These are phyloP conservation scores for Saccharomycopsis fibuligera DNA, from an alignment of 805 yeast species.

Conservation along the genomic window DNA sequence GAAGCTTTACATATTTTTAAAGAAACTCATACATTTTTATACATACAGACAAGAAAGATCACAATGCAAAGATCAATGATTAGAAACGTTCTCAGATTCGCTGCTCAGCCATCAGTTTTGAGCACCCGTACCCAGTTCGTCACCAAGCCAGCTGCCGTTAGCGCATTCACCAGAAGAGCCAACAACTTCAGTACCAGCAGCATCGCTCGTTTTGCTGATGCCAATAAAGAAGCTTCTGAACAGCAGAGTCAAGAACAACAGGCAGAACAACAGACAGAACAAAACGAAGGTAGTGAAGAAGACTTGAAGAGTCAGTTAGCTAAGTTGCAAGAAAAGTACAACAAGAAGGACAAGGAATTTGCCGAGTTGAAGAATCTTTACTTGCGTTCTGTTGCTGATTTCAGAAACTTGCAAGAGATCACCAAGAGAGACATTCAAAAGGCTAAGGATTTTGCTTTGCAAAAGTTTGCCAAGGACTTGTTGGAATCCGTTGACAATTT, in stretches of 20 bases:
- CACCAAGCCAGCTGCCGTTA: neutral
- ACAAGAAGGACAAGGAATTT: slow-evolving; percentile 60
- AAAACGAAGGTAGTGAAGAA: neutral
- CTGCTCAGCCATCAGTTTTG: neutral
- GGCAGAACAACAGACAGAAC: neutral
- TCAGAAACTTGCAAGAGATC: slow-evolving; percentile 85
- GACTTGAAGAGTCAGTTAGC: neutral
- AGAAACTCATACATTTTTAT: no score
- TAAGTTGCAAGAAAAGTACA: slow-evolving; percentile 34
- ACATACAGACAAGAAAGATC: neutral
- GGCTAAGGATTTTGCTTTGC: slow-evolving; percentile 85
- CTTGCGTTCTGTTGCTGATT: slow-evolving; percentile 82
- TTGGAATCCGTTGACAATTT: slow-evolving; percentile 88
- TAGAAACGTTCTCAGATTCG: neutral
- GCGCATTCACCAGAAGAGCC: neutral
- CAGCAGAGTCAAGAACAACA: neutral
- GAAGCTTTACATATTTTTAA: no score
- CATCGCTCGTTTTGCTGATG: neutral
- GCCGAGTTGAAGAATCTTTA: slow-evolving; percentile 80
- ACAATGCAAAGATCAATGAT: neutral
- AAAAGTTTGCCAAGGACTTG: slow-evolving; percentile 85
- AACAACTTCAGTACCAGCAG: neutral
- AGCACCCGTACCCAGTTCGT: neutral
- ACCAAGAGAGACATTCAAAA: slow-evolving; percentile 82
- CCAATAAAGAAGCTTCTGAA: neutral